Evolutionary conservation across 1,139 yeast species (phyloP).

Genomic region (Nakaseomyces kungkrabaensis): DNA sequence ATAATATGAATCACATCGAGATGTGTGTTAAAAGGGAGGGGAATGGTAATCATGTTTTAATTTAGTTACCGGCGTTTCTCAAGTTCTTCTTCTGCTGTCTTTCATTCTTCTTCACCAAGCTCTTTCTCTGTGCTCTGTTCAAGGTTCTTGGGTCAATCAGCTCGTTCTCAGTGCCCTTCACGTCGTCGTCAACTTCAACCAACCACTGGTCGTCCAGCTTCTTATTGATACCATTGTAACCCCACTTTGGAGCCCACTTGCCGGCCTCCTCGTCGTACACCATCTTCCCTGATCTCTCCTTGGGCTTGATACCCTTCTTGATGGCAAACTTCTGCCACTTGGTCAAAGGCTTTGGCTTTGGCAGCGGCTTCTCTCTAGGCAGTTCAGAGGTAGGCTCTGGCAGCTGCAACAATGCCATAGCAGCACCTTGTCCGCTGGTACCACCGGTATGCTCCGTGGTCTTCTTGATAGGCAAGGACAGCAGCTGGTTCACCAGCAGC

Average conservation of each 20-base stretch:
- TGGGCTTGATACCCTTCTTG: conserved; percentile 86
- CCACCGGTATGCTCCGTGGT: conserved; percentile 64
- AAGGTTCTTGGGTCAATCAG: conserved; percentile 80
- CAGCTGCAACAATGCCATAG: conserved; percentile 71
- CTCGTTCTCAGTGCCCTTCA: conserved; percentile 55
- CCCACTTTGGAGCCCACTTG: conserved; percentile 99
- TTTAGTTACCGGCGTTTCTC: conserved; percentile 28
- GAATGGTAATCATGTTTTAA: too few species aligned
- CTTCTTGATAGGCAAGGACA: conserved; percentile 78
- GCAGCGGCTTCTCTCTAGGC: conserved; percentile 94
- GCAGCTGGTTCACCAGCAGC: conserved; percentile 76
- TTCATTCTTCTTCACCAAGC: conserved; percentile 74
- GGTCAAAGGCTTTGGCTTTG: conserved; percentile 84
- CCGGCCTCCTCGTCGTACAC: conserved; percentile 82
- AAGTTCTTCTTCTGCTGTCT: conserved; percentile 79
- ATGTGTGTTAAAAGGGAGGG: too few species aligned
- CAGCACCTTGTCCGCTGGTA: conserved; percentile 53
- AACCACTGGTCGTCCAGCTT: conserved; percentile 85
- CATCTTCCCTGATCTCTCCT: conserved; percentile 83
- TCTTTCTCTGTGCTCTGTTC: conserved; percentile 74
- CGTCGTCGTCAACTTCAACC: conserved; percentile 82
- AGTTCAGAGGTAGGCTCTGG: conserved; percentile 77
- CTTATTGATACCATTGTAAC: conserved; percentile 88
- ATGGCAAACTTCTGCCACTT: conserved; percentile 97
- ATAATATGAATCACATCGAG: not conserved